Conservation (phyloP, 805 yeast species). For the Yamadazyma scolyti region DNA sequence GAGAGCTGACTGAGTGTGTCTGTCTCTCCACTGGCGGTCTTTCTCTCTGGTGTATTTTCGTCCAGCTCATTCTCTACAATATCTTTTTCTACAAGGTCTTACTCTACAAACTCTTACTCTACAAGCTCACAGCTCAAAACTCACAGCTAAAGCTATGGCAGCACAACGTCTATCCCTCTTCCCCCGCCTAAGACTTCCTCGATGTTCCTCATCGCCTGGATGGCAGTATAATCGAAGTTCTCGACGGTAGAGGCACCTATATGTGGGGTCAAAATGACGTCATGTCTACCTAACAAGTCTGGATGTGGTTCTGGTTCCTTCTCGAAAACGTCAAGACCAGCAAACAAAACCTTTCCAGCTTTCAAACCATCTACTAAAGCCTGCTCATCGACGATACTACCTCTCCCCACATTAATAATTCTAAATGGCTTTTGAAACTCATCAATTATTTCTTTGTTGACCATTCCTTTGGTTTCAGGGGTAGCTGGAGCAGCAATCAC, state of each 20-base stretch:
- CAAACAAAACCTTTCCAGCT: slow-evolving; percentile 56
- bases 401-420: slow-evolving; percentile 74
- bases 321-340: slow-evolving; percentile 71
- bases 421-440: slow-evolving; percentile 52
- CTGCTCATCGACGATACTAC: slow-evolving; percentile 63
- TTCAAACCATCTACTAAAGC: slow-evolving; percentile 60
- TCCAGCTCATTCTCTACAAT: too few relatives aligned
- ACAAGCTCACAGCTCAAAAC: too few relatives aligned
- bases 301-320: slow-evolving; percentile 56
- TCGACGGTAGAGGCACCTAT: slow-evolving; percentile 65
- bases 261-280: slow-evolving; percentile 68
- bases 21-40: too few relatives aligned
- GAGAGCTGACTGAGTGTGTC: too few relatives aligned
- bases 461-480: slow-evolving; percentile 51
- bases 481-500: slow-evolving; percentile 68
- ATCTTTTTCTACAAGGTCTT: too few relatives aligned
- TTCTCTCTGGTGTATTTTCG: too few relatives aligned
- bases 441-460: slow-evolving; percentile 46
- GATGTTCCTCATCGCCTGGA: slow-evolving; percentile 53
- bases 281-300: slow-evolving; percentile 51
- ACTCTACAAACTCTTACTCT: too few relatives aligned
- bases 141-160: too few relatives aligned
- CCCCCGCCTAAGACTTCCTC: slow-evolving; percentile 29
- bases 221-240: slow-evolving; percentile 49
- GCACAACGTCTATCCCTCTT: too few relatives aligned